These are phyloP conservation scores for Diaporthe ampelina DNA, from an alignment of 2,329 filamentous ascomycete species.

Conservation along the genomic window DNA sequence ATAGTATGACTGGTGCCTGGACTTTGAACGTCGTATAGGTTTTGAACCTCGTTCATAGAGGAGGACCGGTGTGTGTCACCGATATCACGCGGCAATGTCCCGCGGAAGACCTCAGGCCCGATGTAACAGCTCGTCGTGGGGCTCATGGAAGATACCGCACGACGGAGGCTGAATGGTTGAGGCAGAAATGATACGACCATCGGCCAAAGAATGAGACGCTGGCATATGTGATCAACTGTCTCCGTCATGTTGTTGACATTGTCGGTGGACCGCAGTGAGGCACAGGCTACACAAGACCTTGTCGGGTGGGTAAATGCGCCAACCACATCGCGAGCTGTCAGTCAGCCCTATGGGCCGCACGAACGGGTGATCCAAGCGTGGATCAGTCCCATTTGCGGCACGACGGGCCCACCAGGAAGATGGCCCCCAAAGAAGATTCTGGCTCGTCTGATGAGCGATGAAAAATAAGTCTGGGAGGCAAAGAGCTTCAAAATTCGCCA, in stretches of 20 bases:
- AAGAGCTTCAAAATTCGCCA: background rate
- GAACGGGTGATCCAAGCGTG: constrained; percentile 27
- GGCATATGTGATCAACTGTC: background rate
- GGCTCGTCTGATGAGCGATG: background rate
- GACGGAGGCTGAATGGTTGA: background rate
- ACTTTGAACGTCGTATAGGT: background rate
- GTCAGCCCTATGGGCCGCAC: constrained; percentile 29
- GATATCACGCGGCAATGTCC: background rate
- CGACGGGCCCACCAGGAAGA: background rate
- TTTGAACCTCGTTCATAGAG: background rate
- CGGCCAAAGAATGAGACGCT: background rate
- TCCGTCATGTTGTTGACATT: background rate
- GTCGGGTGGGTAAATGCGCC: background rate
- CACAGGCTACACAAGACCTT: constrained; percentile 3
- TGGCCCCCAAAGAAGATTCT: constrained; percentile 23
- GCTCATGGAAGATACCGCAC: background rate
- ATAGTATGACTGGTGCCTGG: constrained; percentile 9
- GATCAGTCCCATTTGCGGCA: background rate
- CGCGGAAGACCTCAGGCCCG: background rate
- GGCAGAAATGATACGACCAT: background rate
- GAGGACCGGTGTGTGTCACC: background rate
- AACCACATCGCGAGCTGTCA: background rate
- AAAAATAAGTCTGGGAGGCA: background rate
- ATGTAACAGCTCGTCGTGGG: background rate
- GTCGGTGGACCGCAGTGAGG: background rate